Base-by-base conservation (phyloP, 805 yeast genomes). In the Spathaspora gorwiae region DNA sequence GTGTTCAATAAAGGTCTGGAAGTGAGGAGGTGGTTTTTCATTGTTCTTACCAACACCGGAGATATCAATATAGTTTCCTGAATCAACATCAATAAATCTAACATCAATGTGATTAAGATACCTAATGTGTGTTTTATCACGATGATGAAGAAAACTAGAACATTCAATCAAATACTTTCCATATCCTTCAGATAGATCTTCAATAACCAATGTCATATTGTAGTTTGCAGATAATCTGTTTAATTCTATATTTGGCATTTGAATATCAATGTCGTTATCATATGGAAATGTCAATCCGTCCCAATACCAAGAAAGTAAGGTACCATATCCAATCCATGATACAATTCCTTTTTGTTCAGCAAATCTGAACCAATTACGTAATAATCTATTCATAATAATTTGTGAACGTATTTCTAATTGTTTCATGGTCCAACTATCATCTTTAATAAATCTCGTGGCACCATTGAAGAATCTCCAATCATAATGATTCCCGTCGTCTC, bases 61-160 rank as follows among this genome's bases (percentile, higher is more conserved):
- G 42, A 80, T 66, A 49, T 80, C 84, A 43, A 80, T 65, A 52
- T 77, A 80, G 7, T 71, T 54, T 10, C 85, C 85, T 1, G 80
- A 72, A 40, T 73, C 72, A 10, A 71, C 66, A 53, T 81, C 85
- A 43, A 81, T 76, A 54, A 81, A 76, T 45, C 83, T 69, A 6
- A 79, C 61, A 40, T 57, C 61, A 39, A 57, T 57, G 36, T 53
- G 57, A 46, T 57, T 57, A 44, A 48, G 51, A 39, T 47, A 52
- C 4, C 41, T 44, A 10, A 54, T 49, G 9, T 46, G 47, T 47
- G 56, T 50, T 10, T 27, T 42, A 36, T 51, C 54, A 15, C 62
- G 48, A 43, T 57, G 57, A 29, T 55, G 59, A 14, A 59, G 36
- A 41, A 47, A 59, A 1, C 61, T 43, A 9, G 55, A 47, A 42